Percentiles rank a stretch among this genome's conserved stretches.
phyloP scores from a whole-genome alignment of 805 yeast genomes.

The Pachysolen tannophilus region DNA sequence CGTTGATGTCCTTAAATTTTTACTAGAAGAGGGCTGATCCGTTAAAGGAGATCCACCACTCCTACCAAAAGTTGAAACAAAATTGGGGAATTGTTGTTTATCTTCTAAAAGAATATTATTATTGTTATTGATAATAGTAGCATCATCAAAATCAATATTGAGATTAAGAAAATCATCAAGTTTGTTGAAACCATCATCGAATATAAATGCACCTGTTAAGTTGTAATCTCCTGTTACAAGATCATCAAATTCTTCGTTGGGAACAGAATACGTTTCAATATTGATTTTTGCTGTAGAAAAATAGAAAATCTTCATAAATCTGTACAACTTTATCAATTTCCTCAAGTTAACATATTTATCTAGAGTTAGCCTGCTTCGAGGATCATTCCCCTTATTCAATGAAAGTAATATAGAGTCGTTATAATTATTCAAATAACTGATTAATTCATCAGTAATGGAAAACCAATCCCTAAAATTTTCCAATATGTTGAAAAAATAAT shows the following conservation, averaged over 20 bases:
- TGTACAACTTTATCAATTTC: conserved; percentile 20
- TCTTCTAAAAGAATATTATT: not conserved
- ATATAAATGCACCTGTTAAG: conserved; percentile 16
- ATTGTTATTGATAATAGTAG: not conserved
- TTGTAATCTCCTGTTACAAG: conserved; percentile 22
- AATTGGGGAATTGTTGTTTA: not conserved
- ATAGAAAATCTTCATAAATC: conserved; percentile 28
- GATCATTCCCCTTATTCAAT: conserved; percentile 17
- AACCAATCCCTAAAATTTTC: conserved; percentile 28
- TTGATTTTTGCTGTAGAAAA: conserved; percentile 43
- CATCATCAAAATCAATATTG: not conserved
- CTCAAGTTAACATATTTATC: conserved; percentile 15
- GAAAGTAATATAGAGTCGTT: conserved; percentile 12
- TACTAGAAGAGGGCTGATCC: not conserved
- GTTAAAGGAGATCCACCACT: too few relatives aligned
- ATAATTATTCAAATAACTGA: conserved; percentile 20
- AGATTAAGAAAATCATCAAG: conserved; percentile 5
- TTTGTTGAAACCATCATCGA: conserved; percentile 17
- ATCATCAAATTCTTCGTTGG: conserved; percentile 32
- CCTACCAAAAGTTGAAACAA: not conserved
- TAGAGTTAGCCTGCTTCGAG: conserved; percentile 12
- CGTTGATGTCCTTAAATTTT: too few relatives aligned
- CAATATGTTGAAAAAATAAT: conserved; percentile 28
- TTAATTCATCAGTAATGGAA: conserved; percentile 21
- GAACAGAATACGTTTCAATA: conserved; percentile 34